Conservation (phyloP, 2,329 filamentous ascomycete genomes). For the Gremmenia infestans region DNA sequence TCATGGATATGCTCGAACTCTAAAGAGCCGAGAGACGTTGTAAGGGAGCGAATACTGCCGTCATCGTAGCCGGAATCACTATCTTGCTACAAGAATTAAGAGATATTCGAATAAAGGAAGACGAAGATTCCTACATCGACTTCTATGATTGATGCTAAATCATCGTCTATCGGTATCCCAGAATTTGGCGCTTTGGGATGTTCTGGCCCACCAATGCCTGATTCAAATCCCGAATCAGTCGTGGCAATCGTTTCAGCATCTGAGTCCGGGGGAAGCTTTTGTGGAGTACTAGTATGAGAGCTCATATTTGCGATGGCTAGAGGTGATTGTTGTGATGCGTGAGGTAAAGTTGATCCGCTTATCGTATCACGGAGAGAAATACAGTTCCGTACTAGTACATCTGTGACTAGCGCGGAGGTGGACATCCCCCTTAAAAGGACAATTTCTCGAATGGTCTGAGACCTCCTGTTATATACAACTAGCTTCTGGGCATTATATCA, state of each 20-base stretch:
- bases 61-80: conserved; percentile 11
- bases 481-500: too few species aligned
- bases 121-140: conserved; percentile 3
- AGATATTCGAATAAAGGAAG: background rate
- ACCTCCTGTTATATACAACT: too few species aligned
- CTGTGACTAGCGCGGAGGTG: too few species aligned
- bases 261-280: background rate
- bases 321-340: too few species aligned
- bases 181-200: background rate
- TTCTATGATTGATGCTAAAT: conserved; percentile 3
- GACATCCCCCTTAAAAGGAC: too few species aligned
- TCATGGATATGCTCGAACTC: conserved; percentile 41
- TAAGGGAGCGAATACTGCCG: conserved; percentile 3
- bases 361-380: too few species aligned
- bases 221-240: background rate
- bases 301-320: background rate
- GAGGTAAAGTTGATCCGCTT: too few species aligned
- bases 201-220: background rate
- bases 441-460: too few species aligned
- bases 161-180: background rate
- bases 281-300: background rate
- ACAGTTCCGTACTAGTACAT: too few species aligned
- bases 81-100: conserved; percentile 2
- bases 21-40: conserved; percentile 36
- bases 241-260: background rate